phyloP scores from a whole-genome alignment of 163 green algal species.

The Scenedesmus sp. region DNA sequence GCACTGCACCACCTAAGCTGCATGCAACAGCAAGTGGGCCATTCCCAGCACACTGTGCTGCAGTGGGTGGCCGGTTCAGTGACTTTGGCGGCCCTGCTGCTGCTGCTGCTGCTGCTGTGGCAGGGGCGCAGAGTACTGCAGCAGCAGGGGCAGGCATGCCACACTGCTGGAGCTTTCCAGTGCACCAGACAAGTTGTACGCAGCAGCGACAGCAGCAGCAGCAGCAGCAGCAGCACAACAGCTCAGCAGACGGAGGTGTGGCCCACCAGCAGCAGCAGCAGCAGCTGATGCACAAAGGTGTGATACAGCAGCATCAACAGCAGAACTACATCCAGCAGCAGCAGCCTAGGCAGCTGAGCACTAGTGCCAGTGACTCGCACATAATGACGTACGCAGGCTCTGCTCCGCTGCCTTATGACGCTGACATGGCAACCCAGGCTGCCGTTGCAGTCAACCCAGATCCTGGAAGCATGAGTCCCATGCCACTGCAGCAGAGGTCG shows the following conservation, averaged over 20 bases:
- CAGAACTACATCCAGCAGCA: constrained; percentile 1
- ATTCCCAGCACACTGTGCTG: background rate
- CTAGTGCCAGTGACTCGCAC: background rate
- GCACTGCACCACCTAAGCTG: background rate
- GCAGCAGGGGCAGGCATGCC: background rate
- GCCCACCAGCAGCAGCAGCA: background rate
- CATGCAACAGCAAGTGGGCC: background rate
- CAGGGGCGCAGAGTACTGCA: background rate
- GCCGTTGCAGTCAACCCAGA: background rate
- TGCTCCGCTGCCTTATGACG: background rate
- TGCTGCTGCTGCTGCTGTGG: background rate
- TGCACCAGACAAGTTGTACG: too few relatives aligned
- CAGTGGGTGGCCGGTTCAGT: background rate
- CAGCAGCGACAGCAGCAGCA: background rate
- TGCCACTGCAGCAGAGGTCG: background rate
- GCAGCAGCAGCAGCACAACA: background rate
- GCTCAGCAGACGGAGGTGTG: too few relatives aligned
- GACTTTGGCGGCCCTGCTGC: background rate
- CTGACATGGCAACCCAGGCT: background rate
- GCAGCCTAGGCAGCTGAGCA: background rate
- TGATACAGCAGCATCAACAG: background rate
- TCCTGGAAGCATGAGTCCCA: background rate
- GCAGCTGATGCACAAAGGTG: background rate
- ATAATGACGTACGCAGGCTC: background rate
- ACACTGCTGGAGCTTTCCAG: constrained; percentile 10